Evolutionary conservation across 2,329 filamentous ascomycete genomes (phyloP).

Genomic region (Calonectria hawksworthii): DNA sequence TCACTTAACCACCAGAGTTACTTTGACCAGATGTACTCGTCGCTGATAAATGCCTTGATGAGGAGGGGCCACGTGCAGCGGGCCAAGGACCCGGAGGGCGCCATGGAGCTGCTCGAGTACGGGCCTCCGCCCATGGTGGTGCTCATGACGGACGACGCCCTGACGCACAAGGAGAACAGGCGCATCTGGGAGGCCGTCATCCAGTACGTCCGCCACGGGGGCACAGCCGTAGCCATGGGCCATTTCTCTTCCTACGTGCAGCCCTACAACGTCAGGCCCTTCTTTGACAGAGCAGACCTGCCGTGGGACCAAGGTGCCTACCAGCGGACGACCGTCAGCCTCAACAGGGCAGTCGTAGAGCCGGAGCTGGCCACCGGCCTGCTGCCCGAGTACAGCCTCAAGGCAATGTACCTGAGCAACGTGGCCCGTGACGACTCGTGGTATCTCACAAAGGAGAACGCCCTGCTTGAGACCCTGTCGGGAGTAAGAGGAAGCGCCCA

Average conservation of each 20-base stretch:
- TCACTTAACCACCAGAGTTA: conserved; percentile 2
- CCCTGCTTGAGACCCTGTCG: conserved; percentile 16
- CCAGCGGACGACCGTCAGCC: conserved; percentile 37
- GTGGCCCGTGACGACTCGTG: conserved; percentile 41
- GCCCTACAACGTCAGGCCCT: background rate
- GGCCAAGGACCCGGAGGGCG: conserved; percentile 5
- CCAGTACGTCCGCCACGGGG: conserved; percentile 30
- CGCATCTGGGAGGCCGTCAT: conserved; percentile 35
- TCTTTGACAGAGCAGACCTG: conserved; percentile 34
- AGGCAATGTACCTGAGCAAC: conserved; percentile 42
- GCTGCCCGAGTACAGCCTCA: conserved; percentile 43
- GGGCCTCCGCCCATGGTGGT: conserved; percentile 20
- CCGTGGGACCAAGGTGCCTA: conserved; percentile 40
- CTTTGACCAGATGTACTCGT: conserved; percentile 6
- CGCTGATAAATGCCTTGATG: background rate
- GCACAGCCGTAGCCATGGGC: conserved; percentile 35
- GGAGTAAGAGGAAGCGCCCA: conserved; percentile 8
- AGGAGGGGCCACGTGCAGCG: conserved; percentile 8
- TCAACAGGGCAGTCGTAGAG: conserved; percentile 37
- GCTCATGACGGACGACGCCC: conserved; percentile 32
- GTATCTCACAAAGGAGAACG: conserved; percentile 36
- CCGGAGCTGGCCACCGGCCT: conserved; percentile 29
- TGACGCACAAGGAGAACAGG: conserved; percentile 13
- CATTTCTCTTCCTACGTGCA: conserved; percentile 31
- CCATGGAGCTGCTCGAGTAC: background rate